A percentile compares a stretch with the other conserved stretches of the same genome.
phyloP scores from a whole-genome alignment of 2,329 filamentous ascomycete genomes.

The Colletotrichum sp. region DNA sequence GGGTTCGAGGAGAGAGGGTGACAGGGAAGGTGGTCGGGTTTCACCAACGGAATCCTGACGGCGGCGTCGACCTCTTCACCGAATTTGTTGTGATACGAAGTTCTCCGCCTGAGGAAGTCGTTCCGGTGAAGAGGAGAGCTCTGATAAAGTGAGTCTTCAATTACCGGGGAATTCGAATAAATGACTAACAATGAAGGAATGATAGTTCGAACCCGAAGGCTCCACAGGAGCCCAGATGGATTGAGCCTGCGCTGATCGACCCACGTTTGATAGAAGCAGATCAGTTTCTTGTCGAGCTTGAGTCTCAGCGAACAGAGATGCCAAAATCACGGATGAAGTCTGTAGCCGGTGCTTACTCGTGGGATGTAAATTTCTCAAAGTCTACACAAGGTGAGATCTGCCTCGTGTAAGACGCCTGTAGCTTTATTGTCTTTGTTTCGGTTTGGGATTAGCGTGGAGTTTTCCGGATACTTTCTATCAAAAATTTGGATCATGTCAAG shows the following conservation, averaged over 20 bases:
- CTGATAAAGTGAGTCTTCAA: fast-evolving
- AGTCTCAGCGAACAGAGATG: background rate
- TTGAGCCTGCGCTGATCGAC: background rate
- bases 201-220: background rate
- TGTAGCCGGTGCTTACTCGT: background rate
- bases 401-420: background rate
- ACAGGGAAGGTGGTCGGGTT: background rate
- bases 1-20: background rate
- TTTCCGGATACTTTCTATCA: fast-evolving
- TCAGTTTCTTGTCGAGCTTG: background rate
- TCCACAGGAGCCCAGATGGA: background rate
- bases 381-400: background rate
- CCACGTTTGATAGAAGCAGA: background rate
- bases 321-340: background rate
- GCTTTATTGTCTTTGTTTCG: background rate
- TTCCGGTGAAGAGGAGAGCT: background rate
- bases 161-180: background rate
- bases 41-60: background rate
- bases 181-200: background rate
- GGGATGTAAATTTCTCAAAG: background rate
- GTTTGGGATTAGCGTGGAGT: background rate
- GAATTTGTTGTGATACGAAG: background rate
- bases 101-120: background rate
- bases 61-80: background rate
- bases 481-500: fast-evolving